Base-by-base conservation (phyloP, 106 monocot species). In the Xerophyta viscosa region DNA sequence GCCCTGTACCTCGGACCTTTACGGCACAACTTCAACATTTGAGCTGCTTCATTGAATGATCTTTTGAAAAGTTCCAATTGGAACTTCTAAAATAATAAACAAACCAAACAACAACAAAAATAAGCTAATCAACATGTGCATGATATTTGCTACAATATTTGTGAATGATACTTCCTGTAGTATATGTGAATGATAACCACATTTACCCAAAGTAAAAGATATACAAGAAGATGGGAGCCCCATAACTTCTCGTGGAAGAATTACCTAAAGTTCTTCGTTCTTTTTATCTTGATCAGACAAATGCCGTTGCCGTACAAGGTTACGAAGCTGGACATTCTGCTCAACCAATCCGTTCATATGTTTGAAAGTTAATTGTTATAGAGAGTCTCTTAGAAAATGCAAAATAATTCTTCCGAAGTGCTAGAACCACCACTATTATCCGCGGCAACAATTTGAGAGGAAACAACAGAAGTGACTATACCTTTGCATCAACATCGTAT, bases 1-100 rank as follows among this genome's bases (percentile, higher is more conserved):
- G n/a, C n/a, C n/a, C n/a, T 96, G 96, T 62, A 89, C 96, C 59
- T 96, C 88, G 4, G 73, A 77, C 78, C 78, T 88, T 71, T 78
- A 89, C 27, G 82, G 46, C 29, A 89, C 78, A 63, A 73, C 73
- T 58, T 88, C 88, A 64, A 89, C 78, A 50, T 76, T 88, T n/a
- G 66, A 27, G 75, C 30, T 26, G 84, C 81, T 10, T 85, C 85
- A 49, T 78, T 61, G n/a, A 57, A 29, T 76, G 20, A 59, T 46
- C 53, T 74, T 96, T 42, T 74, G 75, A n/a, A n/a, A 24, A 85
- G 55, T 57, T 96, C 78, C 50, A 77, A 54, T 66, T 85, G 62
- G 49, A 89, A 96, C 44, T 56, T 56, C 93, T 94, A 56, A 60
- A 57, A 77, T 37, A n/a, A n/a, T n/a, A n/a, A n/a, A n/a, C n/a